A percentile compares a stretch with the other conserved stretches of the same genome.
Evolutionary conservation across 345 rosid genomes (phyloP).

Genomic region (Moringa oleifera): DNA sequence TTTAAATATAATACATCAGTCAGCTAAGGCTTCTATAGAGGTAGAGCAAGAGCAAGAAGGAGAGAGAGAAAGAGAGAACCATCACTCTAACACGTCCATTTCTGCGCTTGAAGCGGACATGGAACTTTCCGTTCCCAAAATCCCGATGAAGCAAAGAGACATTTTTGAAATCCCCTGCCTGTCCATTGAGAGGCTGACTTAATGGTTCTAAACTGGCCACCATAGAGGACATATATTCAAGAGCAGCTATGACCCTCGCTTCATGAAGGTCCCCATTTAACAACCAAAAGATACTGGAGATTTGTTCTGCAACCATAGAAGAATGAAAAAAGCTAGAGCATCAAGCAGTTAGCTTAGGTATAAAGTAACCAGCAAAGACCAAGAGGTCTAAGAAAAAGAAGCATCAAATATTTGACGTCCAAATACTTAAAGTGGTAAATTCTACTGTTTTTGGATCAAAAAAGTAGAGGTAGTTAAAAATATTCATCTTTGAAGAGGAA

Average conservation of each 20-base stretch:
- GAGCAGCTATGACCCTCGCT: slow-evolving; percentile 44
- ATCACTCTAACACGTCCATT: slow-evolving; percentile 78
- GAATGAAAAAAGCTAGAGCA: slow-evolving; percentile 12
- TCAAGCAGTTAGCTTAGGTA: not conserved
- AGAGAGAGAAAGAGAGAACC: slow-evolving; percentile 34
- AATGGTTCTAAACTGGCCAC: slow-evolving; percentile 57
- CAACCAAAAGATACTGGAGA: slow-evolving; percentile 68
- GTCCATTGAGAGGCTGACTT: slow-evolving; percentile 33
- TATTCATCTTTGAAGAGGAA: too few species aligned
- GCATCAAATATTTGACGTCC: too few species aligned
- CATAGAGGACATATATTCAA: slow-evolving; percentile 78
- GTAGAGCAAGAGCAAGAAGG: not conserved
- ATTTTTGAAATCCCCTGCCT: slow-evolving; percentile 39
- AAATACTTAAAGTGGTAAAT: too few species aligned
- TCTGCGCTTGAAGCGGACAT: slow-evolving; percentile 69
- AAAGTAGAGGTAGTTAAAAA: too few species aligned
- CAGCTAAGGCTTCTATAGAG: slow-evolving; percentile 5
- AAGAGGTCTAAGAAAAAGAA: too few species aligned
- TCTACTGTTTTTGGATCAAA: too few species aligned
- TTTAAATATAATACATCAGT: slow-evolving; percentile 10
- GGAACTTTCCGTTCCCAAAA: slow-evolving; percentile 53
- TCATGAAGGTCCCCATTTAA: slow-evolving; percentile 76
- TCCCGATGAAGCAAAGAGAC: slow-evolving; percentile 43
- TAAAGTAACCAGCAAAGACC: not conserved
- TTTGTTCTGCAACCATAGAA: slow-evolving; percentile 44